phyloP scores from a whole-genome alignment of 1,284 basidiomycete genomes.

The Apiotrichum siamense region DNA sequence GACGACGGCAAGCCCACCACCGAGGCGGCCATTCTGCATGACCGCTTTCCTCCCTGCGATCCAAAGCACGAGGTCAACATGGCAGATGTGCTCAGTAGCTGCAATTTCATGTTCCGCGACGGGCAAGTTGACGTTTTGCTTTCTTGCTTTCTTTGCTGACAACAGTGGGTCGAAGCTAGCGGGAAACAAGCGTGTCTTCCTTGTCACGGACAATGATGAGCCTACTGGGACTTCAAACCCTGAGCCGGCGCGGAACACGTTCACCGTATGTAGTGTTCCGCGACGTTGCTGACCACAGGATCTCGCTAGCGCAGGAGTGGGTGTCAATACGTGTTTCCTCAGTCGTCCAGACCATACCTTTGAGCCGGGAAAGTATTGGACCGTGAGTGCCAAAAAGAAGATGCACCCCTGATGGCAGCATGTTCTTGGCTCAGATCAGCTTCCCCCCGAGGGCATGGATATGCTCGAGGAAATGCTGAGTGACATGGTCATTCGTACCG shows the following conservation, averaged over 20 bases:
- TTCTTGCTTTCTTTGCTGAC: conserved; percentile 6
- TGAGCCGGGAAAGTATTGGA: conserved; percentile 73
- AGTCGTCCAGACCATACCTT: conserved; percentile 64
- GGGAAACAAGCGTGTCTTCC: conserved; percentile 82
- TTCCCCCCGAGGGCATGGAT: conserved; percentile 59
- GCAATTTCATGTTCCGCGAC: conserved; percentile 79
- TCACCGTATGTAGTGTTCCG: conserved; percentile 23
- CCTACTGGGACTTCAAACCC: conserved; percentile 46
- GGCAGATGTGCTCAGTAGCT: conserved; percentile 78
- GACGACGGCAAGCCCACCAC: conserved; percentile 22
- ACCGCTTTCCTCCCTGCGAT: conserved; percentile 35
- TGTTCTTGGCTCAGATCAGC: conserved; percentile 56
- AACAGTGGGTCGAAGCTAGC: conserved; percentile 61
- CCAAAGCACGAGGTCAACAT: conserved; percentile 48
- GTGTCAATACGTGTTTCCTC: conserved; percentile 89
- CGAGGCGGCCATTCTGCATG: conserved; percentile 33
- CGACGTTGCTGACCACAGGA: conserved; percentile 54
- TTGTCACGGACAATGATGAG: conserved; percentile 85
- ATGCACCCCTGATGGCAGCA: conserved; percentile 26
- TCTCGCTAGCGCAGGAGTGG: conserved; percentile 69
- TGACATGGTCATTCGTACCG: conserved; percentile 74
- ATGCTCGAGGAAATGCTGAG: conserved; percentile 49
- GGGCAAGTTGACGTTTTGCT: conserved; percentile 53
- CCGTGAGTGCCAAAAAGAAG: conserved; percentile 53
- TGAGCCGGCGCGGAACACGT: conserved; percentile 37